Evolutionary conservation across 1,139 yeast species (phyloP).

Genomic region (Wickerhamomyces sp.): DNA sequence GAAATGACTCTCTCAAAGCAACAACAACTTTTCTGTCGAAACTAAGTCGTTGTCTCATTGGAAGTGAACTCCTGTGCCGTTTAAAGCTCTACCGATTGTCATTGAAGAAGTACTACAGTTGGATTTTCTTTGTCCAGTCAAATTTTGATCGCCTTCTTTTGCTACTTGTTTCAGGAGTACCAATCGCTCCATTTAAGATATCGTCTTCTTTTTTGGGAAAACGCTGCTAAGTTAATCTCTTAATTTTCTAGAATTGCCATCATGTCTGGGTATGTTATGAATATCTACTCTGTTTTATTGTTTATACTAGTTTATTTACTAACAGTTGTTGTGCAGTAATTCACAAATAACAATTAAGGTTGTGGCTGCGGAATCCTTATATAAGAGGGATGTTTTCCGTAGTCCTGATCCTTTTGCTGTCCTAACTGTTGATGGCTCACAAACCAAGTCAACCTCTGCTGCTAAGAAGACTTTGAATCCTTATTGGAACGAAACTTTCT

Average conservation of each 20-base stretch:
- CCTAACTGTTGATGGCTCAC: conserved; percentile 92
- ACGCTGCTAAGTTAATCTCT: neutral
- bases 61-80: too few relatives aligned
- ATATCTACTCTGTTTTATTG: neutral
- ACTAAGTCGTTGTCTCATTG: too few relatives aligned
- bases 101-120: too few relatives aligned
- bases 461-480: conserved; percentile 94
- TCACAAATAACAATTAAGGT: conserved; percentile 58
- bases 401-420: conserved; percentile 99
- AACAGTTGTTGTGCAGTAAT: conserved; percentile 9
- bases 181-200: neutral
- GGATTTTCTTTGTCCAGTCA: too few relatives aligned
- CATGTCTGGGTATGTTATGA: neutral
- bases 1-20: too few relatives aligned
- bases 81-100: too few relatives aligned
- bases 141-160: too few relatives aligned
- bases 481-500: conserved; percentile 93
- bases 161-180: neutral
- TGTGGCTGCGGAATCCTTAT: conserved; percentile 93
- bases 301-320: conserved; percentile 3
- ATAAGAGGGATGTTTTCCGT: conserved; percentile 90
- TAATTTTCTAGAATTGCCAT: too few relatives aligned
- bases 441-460: conserved; percentile 90
- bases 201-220: neutral
- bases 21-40: too few relatives aligned